Evolutionary conservation across 371 early-diverging fungal genomes (phyloP), one percentile per base, ranked within the genome.

Genomic region (Syncephalastrum racemosum): DNA sequence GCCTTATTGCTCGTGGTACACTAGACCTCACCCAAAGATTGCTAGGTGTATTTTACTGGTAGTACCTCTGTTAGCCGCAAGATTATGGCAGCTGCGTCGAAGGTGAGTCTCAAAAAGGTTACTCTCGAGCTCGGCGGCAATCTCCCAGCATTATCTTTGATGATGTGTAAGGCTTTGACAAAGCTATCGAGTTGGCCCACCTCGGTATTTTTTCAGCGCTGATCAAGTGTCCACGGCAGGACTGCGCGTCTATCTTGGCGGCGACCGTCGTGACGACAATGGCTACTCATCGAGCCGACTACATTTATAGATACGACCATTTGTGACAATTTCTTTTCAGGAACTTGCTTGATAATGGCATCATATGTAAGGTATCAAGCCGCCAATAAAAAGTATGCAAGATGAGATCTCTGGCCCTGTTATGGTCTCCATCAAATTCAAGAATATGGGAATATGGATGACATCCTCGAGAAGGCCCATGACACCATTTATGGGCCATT

Each of bases 71-170:
- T 73, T 15, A 85, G 88, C 16, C 75, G 82, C 53, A 59, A 62
- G 52, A 66, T 88, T 43, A 71, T 83, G 75, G 68, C 68, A 47
- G 71, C 79, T 22, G 70, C 81, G 51, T 62, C 92, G 6, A 84
- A 80, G 50, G 77, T 79, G 50, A 89, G 84, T 49, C 80, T 91
- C 54, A 92, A 92, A 76, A 86, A 83, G 62, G 75, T 90, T 6
- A 86, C 91, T 4, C 64, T 92, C 43, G 92, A 92, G 65, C 71
- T 92, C 4, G 92, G 93, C 42, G 93, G 91, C 54, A 92, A 54
- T 93, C 95, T 1, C 90, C 95, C 41, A 90, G 90, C 63, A 90
- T 95, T 53, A 91, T 94, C 31, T 94, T 95, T 72, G 91, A 88
- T 19, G 89, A 90, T 70, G 91, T 89, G 13, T 12, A 31, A 31